phyloP scores from a whole-genome alignment of 2,329 filamentous ascomycete genomes.

The Hypoxylon rubiginosum region DNA sequence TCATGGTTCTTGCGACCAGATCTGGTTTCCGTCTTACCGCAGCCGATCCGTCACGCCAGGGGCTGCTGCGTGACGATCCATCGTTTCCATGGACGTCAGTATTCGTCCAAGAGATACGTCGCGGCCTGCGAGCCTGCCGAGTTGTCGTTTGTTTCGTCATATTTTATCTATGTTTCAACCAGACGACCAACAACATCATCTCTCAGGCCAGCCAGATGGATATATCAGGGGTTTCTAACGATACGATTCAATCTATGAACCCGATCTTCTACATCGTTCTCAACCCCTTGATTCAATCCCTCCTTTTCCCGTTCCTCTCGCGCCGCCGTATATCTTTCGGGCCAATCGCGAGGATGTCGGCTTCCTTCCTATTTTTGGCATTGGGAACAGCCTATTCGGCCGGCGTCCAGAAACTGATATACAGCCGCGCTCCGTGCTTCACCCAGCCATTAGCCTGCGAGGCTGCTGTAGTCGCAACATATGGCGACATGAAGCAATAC shows the following conservation, averaged over 20 bases:
- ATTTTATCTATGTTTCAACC: slow-evolving; percentile 47
- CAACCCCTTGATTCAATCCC: slow-evolving; percentile 65
- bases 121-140: slow-evolving; percentile 13
- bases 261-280: slow-evolving; percentile 66
- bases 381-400: slow-evolving; percentile 63
- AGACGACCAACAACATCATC: slow-evolving; percentile 67
- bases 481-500: neutral
- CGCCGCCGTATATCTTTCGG: slow-evolving; percentile 63
- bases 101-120: slow-evolving; percentile 16
- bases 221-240: slow-evolving; percentile 67
- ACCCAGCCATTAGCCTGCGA: slow-evolving; percentile 46
- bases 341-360: slow-evolving; percentile 65
- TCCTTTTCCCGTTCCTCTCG: slow-evolving; percentile 65
- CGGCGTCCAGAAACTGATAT: slow-evolving; percentile 62
- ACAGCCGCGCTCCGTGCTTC: slow-evolving; percentile 40
- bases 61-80: neutral
- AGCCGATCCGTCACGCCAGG: slow-evolving; percentile 9
- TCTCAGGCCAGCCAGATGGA: slow-evolving; percentile 68
- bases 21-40: slow-evolving; percentile 6
- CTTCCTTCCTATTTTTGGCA: slow-evolving; percentile 63
- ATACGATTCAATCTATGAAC: slow-evolving; percentile 68
- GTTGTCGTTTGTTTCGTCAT: slow-evolving; percentile 8
- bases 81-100: slow-evolving; percentile 13
- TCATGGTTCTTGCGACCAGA: slow-evolving; percentile 6
- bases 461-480: slow-evolving; percentile 27